Conservation (phyloP, 1,284 basidiomycete species). For the Anthracocystis panici-leucophaei region DNA sequence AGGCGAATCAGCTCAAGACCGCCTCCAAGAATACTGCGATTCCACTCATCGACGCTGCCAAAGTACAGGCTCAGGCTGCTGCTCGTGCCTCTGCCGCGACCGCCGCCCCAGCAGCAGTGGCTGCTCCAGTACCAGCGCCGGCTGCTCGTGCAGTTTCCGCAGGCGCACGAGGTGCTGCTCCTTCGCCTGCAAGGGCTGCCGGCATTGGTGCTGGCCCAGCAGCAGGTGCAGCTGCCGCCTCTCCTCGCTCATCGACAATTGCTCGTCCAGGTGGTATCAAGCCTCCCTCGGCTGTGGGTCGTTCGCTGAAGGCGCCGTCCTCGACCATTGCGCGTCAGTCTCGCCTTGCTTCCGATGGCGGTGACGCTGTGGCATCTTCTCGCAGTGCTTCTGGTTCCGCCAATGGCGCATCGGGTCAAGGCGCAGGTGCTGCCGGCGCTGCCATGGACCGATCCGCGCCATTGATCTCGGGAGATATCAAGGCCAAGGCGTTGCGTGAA, state of each 20-base stretch:
- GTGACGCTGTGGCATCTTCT: slow-evolving; percentile 22
- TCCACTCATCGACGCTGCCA: slow-evolving; percentile 83
- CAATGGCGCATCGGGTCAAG: slow-evolving; percentile 20
- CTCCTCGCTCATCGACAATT: slow-evolving; percentile 37
- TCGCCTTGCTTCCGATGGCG: slow-evolving; percentile 37
- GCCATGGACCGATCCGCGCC: slow-evolving; percentile 70
- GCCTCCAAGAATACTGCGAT: slow-evolving; percentile 87
- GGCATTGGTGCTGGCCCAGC: slow-evolving; percentile 13
- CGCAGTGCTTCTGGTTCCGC: slow-evolving; percentile 35
- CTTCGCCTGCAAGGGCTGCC: slow-evolving; percentile 30
- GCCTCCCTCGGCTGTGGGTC: slow-evolving; percentile 52
- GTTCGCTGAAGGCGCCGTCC: slow-evolving; percentile 54
- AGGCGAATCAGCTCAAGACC: slow-evolving; percentile 87
- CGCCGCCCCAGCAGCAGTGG: slow-evolving; percentile 21
- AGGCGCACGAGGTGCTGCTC: slow-evolving; percentile 10
- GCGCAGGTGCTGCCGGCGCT: slow-evolving; percentile 24
- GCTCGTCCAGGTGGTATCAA: slow-evolving; percentile 51
- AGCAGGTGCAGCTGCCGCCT: slow-evolving; percentile 14
- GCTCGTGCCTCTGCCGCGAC: slow-evolving; percentile 49
- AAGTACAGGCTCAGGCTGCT: slow-evolving; percentile 55
- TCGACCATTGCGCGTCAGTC: slow-evolving; percentile 34
- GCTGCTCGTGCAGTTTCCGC: slow-evolving; percentile 15
- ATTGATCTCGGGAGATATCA: slow-evolving; percentile 79
- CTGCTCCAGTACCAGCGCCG: slow-evolving; percentile 15
- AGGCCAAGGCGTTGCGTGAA: slow-evolving; percentile 80